Evolutionary conservation across 352 stramenopile genomes (phyloP).

Genomic region (Pythium utonaiense): DNA sequence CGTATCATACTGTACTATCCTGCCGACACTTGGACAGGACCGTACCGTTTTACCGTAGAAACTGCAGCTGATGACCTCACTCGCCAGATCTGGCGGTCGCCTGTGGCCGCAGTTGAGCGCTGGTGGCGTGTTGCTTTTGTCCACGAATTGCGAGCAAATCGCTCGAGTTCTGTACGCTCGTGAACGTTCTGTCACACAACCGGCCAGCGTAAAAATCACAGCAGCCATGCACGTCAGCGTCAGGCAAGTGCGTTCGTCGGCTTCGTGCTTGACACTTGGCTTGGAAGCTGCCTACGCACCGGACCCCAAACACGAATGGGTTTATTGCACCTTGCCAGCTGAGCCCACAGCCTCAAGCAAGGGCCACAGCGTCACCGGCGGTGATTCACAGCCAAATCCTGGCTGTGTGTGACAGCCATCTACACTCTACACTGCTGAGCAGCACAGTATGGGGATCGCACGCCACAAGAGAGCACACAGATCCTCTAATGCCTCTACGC

Average conservation of each 20-base stretch:
- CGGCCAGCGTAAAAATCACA: background rate
- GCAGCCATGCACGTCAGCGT: background rate
- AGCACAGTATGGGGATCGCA: too few relatives aligned
- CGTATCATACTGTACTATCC: too few relatives aligned
- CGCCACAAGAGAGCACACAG: too few relatives aligned
- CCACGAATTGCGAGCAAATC: background rate
- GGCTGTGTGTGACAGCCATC: too few relatives aligned
- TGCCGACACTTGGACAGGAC: too few relatives aligned
- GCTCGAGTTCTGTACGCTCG: background rate
- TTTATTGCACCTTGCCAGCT: too few relatives aligned
- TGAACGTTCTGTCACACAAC: background rate
- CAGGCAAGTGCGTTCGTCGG: background rate
- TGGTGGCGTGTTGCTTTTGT: background rate
- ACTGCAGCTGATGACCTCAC: background rate
- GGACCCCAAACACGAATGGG: background rate
- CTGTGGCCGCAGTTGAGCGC: background rate
- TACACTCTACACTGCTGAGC: too few relatives aligned
- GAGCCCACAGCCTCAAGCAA: too few relatives aligned
- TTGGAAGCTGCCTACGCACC: background rate
- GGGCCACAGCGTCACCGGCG: too few relatives aligned
- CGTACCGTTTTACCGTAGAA: background rate
- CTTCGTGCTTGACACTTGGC: background rate
- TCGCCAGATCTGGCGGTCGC: background rate
- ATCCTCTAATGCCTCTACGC: conserved; percentile 5
- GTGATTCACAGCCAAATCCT: too few relatives aligned